Evolutionary conservation across 176 grass and related monocot species (phyloP).

Genomic region (Musa troglodytarum): DNA sequence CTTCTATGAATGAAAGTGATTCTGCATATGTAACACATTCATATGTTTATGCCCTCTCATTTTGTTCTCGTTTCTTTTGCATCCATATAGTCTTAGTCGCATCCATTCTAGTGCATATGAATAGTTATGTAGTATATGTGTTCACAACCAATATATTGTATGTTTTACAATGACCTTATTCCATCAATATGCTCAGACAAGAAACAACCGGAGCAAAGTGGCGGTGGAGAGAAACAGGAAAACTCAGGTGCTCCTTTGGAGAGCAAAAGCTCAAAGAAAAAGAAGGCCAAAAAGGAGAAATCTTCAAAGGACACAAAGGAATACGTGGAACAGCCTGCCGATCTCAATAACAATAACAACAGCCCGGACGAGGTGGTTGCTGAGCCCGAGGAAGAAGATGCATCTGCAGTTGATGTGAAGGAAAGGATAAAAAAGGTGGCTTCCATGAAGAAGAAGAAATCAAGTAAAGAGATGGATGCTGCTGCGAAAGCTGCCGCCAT

Average conservation of each 20-base stretch:
- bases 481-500: slow-evolving; percentile 68
- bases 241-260: not conserved
- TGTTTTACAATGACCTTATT: not conserved
- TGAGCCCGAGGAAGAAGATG: slow-evolving; percentile 50
- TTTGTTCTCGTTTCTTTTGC: no score
- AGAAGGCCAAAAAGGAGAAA: slow-evolving; percentile 7
- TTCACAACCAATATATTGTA: no score
- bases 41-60: no score
- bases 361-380: slow-evolving; percentile 25
- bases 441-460: slow-evolving; percentile 92
- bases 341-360: slow-evolving; percentile 25
- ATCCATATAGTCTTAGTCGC: no score
- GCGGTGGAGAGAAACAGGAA: not conserved
- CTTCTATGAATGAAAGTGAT: not conserved
- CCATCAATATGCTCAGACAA: not conserved
- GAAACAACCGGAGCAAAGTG: not conserved
- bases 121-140: no score
- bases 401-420: slow-evolving; percentile 66
- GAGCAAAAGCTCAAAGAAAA: slow-evolving; percentile 1
- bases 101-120: no score
- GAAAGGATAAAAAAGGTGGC: slow-evolving; percentile 94
- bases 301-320: slow-evolving; percentile 32
- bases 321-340: slow-evolving; percentile 38
- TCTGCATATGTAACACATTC: not conserved
- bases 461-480: slow-evolving; percentile 62